A percentile compares a stretch with the other conserved stretches of the same genome.
phyloP scores from a whole-genome alignment of 2,329 filamentous ascomycete species.

The Alternaria brassicae region DNA sequence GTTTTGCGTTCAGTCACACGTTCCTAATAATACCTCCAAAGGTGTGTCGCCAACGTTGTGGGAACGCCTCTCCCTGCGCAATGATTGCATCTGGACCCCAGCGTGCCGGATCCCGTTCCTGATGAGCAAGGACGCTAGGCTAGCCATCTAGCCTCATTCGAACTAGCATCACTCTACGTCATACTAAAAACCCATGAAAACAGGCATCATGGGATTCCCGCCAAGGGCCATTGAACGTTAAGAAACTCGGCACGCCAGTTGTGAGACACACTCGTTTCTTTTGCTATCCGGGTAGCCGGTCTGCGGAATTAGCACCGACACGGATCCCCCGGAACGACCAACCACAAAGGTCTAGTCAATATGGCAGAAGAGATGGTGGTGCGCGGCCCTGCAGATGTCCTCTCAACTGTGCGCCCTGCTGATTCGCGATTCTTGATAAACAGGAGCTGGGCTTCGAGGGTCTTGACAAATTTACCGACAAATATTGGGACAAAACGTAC shows the following conservation, averaged over 20 bases:
- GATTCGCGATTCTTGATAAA: constrained; percentile 11
- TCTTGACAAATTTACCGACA: constrained; percentile 38
- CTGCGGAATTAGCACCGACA: constrained; percentile 6
- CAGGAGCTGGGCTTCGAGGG: constrained; percentile 49
- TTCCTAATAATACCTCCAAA: not conserved
- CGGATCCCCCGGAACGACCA: constrained; percentile 28
- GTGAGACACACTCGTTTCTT: not conserved
- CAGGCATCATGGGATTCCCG: constrained; percentile 6
- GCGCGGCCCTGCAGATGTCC: constrained; percentile 14
- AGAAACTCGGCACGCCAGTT: constrained; percentile 5
- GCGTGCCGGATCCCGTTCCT: constrained; percentile 16
- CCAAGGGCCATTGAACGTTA: constrained; percentile 3
- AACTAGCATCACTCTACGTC: constrained; percentile 12
- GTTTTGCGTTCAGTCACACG: not conserved
- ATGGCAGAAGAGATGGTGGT: constrained; percentile 40
- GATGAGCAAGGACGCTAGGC: not conserved
- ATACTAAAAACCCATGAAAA: constrained; percentile 7
- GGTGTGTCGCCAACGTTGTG: not conserved
- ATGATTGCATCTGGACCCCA: constrained; percentile 4
- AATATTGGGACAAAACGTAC: constrained; percentile 40
- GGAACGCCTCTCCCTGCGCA: constrained; percentile 5
- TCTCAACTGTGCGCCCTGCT: constrained; percentile 8
- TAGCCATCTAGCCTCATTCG: constrained; percentile 7
- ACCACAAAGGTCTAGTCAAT: constrained; percentile 10
- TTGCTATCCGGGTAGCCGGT: constrained; percentile 4